Conservation (phyloP, 768 basidiomycete genomes). For the Botryobasidium botryosum region DNA sequence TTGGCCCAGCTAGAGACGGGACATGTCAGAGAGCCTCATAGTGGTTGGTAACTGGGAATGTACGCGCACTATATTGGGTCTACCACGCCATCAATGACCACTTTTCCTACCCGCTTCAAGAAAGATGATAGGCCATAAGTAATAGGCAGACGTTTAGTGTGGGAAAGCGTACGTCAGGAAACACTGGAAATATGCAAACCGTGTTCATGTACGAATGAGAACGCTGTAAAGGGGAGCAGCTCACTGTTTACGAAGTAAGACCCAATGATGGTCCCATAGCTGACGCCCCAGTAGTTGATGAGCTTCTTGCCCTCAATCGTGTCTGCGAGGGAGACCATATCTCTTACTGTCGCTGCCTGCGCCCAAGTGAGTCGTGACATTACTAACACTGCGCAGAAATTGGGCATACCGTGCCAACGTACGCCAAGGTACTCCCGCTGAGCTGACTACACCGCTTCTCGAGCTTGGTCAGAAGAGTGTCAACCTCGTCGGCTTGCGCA, state of each 20-base stretch:
- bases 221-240: neutral
- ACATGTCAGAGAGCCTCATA: too few relatives aligned
- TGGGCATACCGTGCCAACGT: neutral
- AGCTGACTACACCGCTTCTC: neutral
- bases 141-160: neutral
- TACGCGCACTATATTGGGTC: neutral
- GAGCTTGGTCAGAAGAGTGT: neutral
- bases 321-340: neutral
- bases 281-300: neutral
- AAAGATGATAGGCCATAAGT: neutral
- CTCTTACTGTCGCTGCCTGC: neutral
- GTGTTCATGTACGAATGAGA: too few relatives aligned
- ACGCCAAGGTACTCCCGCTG: neutral
- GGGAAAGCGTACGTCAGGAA: too few relatives aligned
- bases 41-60: too few relatives aligned
- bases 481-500: neutral
- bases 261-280: slow-evolving; percentile 1
- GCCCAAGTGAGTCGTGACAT: neutral
- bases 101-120: neutral
- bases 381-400: neutral
- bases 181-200: too few relatives aligned
- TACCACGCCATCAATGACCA: slow-evolving; percentile 1
- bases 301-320: neutral
- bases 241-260: slow-evolving; percentile 1
- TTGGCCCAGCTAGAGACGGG: too few relatives aligned